These are phyloP conservation scores for Flueggea neowawraea DNA, from an alignment of 441 rosid genomes.

Conservation along the genomic window DNA sequence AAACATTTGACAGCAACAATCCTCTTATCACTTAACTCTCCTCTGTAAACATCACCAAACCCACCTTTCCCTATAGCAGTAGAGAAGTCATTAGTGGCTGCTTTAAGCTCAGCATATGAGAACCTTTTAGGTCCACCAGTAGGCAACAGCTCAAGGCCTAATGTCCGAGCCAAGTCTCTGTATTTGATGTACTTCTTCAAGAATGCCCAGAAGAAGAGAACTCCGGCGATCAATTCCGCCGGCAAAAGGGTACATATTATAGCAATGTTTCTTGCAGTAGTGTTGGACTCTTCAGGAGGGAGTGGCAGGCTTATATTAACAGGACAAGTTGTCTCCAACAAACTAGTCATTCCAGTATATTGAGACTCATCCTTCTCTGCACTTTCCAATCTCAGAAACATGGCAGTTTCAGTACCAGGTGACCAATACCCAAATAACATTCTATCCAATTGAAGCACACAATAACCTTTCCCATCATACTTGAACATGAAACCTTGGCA, in stretches of 20 bases:
- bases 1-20: slow-evolving; percentile 65
- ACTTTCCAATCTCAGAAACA: slow-evolving; percentile 45
- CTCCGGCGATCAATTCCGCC: slow-evolving; percentile 57
- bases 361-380: slow-evolving; percentile 33
- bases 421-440: slow-evolving; percentile 62
- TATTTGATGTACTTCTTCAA: slow-evolving; percentile 66
- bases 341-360: slow-evolving; percentile 48
- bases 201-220: slow-evolving; percentile 55
- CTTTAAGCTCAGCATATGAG: slow-evolving; percentile 50
- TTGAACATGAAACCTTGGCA: slow-evolving; percentile 57
- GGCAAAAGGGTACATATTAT: slow-evolving; percentile 55
- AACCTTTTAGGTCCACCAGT: slow-evolving; percentile 75
- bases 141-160: slow-evolving; percentile 66
- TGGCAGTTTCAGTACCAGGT: slow-evolving; percentile 38
- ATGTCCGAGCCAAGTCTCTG: slow-evolving; percentile 68
- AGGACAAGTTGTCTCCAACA: slow-evolving; percentile 56
- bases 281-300: slow-evolving; percentile 46
- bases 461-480: slow-evolving; percentile 49
- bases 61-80: slow-evolving; percentile 61
- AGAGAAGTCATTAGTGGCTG: slow-evolving; percentile 51
- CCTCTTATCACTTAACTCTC: slow-evolving; percentile 58
- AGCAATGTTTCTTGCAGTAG: slow-evolving; percentile 45
- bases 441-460: slow-evolving; percentile 40
- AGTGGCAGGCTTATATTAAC: slow-evolving; percentile 47
- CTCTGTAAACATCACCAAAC: slow-evolving; percentile 70